Conservation (phyloP, 2,329 filamentous ascomycete genomes). For the Aspergillus sp. region DNA sequence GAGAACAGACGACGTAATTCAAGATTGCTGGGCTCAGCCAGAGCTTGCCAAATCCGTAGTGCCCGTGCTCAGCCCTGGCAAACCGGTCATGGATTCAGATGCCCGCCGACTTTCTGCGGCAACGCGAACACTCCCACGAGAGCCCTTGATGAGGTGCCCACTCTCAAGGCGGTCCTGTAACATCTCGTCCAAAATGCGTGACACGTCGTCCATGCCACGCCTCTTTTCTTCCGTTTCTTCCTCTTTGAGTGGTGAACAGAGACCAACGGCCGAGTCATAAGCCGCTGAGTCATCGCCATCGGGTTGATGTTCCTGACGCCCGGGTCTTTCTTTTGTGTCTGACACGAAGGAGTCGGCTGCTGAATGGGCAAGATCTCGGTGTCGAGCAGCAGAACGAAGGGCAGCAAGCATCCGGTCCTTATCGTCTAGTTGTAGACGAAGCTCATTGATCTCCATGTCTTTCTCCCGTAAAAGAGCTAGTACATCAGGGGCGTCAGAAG, state of each 20-base stretch:
- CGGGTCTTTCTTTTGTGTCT: constrained; percentile 33
- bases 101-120: constrained; percentile 45
- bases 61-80: constrained; percentile 31
- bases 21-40: neutral
- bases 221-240: constrained; percentile 48
- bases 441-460: constrained; percentile 86
- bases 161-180: constrained; percentile 83
- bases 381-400: constrained; percentile 79
- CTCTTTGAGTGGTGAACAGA: constrained; percentile 35
- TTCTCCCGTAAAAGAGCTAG: constrained; percentile 78
- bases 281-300: constrained; percentile 31
- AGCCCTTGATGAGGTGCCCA: constrained; percentile 68
- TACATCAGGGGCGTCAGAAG: constrained; percentile 77
- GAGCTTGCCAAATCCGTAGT: neutral
- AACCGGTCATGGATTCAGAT: constrained; percentile 31
- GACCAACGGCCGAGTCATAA: constrained; percentile 29
- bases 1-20: too few species aligned
- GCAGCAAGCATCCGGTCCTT: constrained; percentile 93
- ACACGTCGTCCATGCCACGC: constrained; percentile 87
- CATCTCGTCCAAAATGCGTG: constrained; percentile 92
- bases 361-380: constrained; percentile 76
- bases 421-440: constrained; percentile 87
- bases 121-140: constrained; percentile 67
- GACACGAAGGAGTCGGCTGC: constrained; percentile 39
- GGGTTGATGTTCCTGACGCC: constrained; percentile 30